Conservation (phyloP, 768 basidiomycete genomes). For the Xerocomus spinulosus region DNA sequence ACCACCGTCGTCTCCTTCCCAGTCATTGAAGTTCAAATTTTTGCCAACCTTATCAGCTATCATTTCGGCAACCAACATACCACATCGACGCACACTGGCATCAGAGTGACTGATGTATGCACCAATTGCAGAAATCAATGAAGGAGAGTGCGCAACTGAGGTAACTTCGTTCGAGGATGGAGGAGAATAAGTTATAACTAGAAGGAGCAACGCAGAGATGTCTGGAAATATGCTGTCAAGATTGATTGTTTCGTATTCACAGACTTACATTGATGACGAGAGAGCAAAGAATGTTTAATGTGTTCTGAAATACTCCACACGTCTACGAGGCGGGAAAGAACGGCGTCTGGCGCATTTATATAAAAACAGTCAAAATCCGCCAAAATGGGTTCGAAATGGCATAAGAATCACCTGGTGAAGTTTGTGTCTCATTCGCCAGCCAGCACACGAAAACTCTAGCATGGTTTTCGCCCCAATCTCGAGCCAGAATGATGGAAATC, state of each 20-base stretch:
- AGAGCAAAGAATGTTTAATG: slow-evolving; percentile 72
- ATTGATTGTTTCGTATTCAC: not conserved
- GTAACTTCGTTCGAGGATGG: slow-evolving; percentile 41
- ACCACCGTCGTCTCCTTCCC: slow-evolving; percentile 73
- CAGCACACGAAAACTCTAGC: slow-evolving; percentile 68
- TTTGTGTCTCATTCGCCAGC: slow-evolving; percentile 46
- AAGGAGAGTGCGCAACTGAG: slow-evolving; percentile 47
- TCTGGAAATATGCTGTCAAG: slow-evolving; percentile 42
- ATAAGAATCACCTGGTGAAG: slow-evolving; percentile 28
- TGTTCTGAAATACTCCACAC: slow-evolving; percentile 76
- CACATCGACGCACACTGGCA: slow-evolving; percentile 70
- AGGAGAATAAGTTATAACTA: slow-evolving; percentile 59
- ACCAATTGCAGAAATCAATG: slow-evolving; percentile 66
- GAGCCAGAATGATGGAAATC: slow-evolving; percentile 45
- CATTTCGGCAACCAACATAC: slow-evolving; percentile 89
- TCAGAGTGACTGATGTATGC: slow-evolving; percentile 79
- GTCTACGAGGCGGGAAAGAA: slow-evolving; percentile 49
- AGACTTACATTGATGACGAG: slow-evolving; percentile 71
- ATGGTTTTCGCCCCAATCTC: slow-evolving; percentile 55
- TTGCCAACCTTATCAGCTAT: slow-evolving; percentile 60
- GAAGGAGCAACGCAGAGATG: slow-evolving; percentile 65
- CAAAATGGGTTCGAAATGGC: not conserved
- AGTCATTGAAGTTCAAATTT: slow-evolving; percentile 72
- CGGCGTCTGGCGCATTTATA: slow-evolving; percentile 37
- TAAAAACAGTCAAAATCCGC: slow-evolving; percentile 7